phyloP scores from a whole-genome alignment of 2,329 filamentous ascomycete species.

The Apiospora arundinis region DNA sequence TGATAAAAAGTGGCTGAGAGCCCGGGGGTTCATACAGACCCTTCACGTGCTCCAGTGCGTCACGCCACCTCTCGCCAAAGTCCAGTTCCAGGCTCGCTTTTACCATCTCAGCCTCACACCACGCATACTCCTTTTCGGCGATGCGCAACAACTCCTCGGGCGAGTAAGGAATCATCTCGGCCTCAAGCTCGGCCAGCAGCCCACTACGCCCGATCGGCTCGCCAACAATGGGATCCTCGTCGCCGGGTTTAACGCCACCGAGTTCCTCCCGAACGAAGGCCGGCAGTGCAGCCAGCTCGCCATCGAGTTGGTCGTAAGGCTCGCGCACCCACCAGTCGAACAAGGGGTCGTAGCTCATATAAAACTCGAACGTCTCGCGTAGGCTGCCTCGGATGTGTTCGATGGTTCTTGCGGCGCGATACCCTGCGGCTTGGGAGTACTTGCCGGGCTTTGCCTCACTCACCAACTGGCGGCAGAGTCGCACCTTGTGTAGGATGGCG shows the following conservation, averaged over 20 bases:
- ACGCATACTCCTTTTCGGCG: constrained; percentile 56
- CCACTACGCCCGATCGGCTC: constrained; percentile 61
- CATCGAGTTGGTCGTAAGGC: constrained; percentile 50
- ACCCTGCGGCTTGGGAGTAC: constrained; percentile 51
- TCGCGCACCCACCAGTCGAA: constrained; percentile 63
- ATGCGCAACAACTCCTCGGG: constrained; percentile 62
- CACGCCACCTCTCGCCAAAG: constrained; percentile 55
- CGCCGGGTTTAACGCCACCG: constrained; percentile 50
- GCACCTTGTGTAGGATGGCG: constrained; percentile 41
- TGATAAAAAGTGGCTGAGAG: constrained; percentile 58
- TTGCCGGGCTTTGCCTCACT: constrained; percentile 38
- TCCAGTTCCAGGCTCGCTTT: constrained; percentile 55
- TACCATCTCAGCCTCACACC: constrained; percentile 63
- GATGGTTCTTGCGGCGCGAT: constrained; percentile 52
- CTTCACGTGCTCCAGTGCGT: constrained; percentile 63
- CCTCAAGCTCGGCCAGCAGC: constrained; percentile 57
- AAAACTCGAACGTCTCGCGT: constrained; percentile 56
- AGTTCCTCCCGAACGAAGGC: constrained; percentile 45
- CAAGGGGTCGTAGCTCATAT: constrained; percentile 59
- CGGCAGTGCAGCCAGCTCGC: constrained; percentile 46
- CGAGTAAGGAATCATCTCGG: constrained; percentile 64
- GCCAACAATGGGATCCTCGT: constrained; percentile 59
- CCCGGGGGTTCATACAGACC: constrained; percentile 59
- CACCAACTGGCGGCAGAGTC: constrained; percentile 43
- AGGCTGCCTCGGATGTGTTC: constrained; percentile 48